Base-by-base conservation (phyloP, 179 eudicot genomes). In the Nepenthes alata region DNA sequence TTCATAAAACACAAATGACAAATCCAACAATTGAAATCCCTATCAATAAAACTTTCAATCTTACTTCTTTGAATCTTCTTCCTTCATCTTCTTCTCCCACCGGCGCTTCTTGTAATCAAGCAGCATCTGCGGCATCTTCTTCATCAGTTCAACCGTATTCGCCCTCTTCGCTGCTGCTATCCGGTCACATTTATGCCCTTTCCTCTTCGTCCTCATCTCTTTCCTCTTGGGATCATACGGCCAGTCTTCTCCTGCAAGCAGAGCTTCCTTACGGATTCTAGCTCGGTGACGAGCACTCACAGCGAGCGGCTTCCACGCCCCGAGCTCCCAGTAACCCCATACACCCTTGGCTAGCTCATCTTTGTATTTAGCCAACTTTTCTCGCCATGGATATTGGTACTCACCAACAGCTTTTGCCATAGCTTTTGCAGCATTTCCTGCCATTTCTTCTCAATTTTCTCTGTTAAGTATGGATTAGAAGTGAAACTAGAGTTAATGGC, bases 291-390 rank as follows among this genome's bases (percentile, higher is more conserved):
- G 83, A 53, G 85, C 95, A 70, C 98, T 89, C 9, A 91, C 85
- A 34, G 79, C 80, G 0, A 89, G 75, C 10, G 86, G 81, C 61
- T 91, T 86, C 98, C 98, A 91, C 37, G 96, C 95, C 53, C 98
- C 98, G 1, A 89, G 91, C 69, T 86, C 85, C 98, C 96, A 89
- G 63, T 84, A 91, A 58, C 96, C 96, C 93, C 98, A 89, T 2
- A 86, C 95, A 9, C 98, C 98, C 70, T 89, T 89, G 11, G 91
- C 47, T 1, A 91, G 83, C 75, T 89, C 96, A 38, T 81, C 87
- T 59, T 80, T 85, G 70, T 91, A 78, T 72, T 85, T 91, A 0
- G 55, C 75, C 70, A 91, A 57, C 80, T 89, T 83, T 64, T 85
- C 96, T 55, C 69, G 68, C 98, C 95, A 91, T 48, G 91, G 96